Conservation (phyloP, 2,329 filamentous ascomycete genomes). For the Diplodia scrobiculata region DNA sequence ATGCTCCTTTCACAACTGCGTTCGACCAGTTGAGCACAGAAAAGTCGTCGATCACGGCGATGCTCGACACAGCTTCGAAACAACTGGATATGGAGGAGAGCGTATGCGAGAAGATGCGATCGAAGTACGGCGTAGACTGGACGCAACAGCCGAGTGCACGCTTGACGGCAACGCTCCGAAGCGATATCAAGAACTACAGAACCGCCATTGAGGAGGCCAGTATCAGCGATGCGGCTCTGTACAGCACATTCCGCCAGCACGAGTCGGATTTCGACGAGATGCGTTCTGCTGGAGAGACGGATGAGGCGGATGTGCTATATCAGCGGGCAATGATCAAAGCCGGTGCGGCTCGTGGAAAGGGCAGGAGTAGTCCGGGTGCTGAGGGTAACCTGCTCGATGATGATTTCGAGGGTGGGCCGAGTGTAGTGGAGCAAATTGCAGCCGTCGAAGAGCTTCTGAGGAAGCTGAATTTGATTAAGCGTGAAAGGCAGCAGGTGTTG, state of each 20-base stretch:
- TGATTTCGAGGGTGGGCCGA: constrained; percentile 79
- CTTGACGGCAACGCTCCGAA: constrained; percentile 81
- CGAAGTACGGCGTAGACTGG: constrained; percentile 94
- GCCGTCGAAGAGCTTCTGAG: constrained; percentile 87
- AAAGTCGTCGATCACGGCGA: constrained; percentile 71
- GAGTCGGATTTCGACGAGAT: constrained; percentile 93
- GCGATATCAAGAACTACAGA: constrained; percentile 83
- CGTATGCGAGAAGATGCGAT: constrained; percentile 98
- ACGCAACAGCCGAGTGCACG: constrained; percentile 93
- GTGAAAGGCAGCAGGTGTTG: constrained; percentile 85
- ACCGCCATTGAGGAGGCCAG: constrained; percentile 87
- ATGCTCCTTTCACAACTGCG: constrained; percentile 74
- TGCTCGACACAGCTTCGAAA: constrained; percentile 78
- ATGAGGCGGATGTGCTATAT: constrained; percentile 85
- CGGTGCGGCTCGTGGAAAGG: constrained; percentile 59
- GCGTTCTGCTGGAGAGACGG: constrained; percentile 81
- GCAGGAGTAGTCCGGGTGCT: constrained; percentile 64
- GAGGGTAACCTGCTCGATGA: constrained; percentile 87
- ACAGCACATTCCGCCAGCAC: constrained; percentile 80
- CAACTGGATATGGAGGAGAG: constrained; percentile 96
- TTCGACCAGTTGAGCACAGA: constrained; percentile 78
- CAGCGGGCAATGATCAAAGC: constrained; percentile 82
- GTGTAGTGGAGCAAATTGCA: constrained; percentile 84
- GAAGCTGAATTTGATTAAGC: constrained; percentile 88
- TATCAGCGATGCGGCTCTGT: constrained; percentile 81